A percentile compares a stretch with the other conserved stretches of the same genome.
phyloP scores from a whole-genome alignment of 2,329 filamentous ascomycete genomes.

The Penicillium sp. region DNA sequence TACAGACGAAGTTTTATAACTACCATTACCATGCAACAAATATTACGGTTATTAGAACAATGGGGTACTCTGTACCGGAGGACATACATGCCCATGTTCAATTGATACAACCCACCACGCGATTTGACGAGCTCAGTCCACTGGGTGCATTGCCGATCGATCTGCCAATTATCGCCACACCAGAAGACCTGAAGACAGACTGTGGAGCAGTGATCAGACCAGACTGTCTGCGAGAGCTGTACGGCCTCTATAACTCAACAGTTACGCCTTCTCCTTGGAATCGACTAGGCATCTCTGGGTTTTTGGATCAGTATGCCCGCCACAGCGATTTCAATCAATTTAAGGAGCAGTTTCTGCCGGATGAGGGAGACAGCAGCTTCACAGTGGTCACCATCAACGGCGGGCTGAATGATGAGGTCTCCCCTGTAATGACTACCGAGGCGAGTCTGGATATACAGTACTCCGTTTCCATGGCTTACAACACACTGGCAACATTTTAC shows the following conservation, averaged over 20 bases:
- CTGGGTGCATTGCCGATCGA: constrained; percentile 39
- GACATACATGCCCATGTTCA: constrained; percentile 56
- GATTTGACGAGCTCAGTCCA: constrained; percentile 54
- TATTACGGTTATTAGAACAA: constrained; percentile 52
- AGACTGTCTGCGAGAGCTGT: constrained; percentile 50
- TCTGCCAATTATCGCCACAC: constrained; percentile 9
- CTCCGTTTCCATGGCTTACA: constrained; percentile 55
- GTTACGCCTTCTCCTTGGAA: constrained; percentile 37
- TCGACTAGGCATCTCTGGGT: constrained; percentile 49
- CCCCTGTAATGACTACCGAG: constrained; percentile 49
- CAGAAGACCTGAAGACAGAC: constrained; percentile 24
- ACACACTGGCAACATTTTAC: constrained; percentile 57
- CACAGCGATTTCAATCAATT: constrained; percentile 58
- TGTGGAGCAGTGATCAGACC: constrained; percentile 49
- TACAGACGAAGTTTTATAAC: constrained; percentile 58
- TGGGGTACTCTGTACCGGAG: constrained; percentile 62
- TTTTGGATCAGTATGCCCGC: constrained; percentile 53
- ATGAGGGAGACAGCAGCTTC: constrained; percentile 55
- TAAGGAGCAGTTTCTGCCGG: constrained; percentile 54
- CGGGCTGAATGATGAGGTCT: constrained; percentile 52
- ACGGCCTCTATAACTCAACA: constrained; percentile 40
- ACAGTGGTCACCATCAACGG: constrained; percentile 57
- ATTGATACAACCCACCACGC: constrained; percentile 65
- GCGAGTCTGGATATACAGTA: constrained; percentile 66
- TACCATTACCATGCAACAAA: constrained; percentile 50